These are phyloP conservation scores for Aspergillus diversus DNA, from an alignment of 495 filamentous ascomycete species.

Conservation along the genomic window DNA sequence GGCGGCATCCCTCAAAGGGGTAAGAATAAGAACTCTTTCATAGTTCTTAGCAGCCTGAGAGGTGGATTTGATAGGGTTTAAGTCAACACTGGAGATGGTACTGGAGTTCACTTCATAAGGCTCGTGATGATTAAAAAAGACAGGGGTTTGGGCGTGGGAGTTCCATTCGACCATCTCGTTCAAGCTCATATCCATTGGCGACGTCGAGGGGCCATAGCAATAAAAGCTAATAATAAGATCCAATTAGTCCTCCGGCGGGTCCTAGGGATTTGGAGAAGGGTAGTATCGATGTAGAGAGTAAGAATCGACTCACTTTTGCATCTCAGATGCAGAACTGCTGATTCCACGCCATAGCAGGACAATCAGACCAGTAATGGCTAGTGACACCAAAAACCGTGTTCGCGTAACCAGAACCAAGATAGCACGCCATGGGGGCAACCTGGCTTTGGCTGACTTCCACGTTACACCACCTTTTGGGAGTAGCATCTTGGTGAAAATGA, in stretches of 20 bases:
- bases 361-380: conserved; percentile 72
- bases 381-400: conserved; percentile 76
- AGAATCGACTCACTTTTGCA: conserved; percentile 73
- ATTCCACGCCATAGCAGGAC: conserved; percentile 91
- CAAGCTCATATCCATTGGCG: conserved; percentile 89
- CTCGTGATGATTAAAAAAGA: conserved; percentile 93
- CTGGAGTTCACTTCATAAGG: conserved; percentile 80
- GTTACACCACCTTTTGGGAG: conserved; percentile 86
- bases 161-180: conserved; percentile 92
- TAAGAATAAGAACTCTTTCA: conserved; percentile 93
- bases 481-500: conserved; percentile 57
- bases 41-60: conserved; percentile 73
- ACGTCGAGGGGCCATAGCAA: conserved; percentile 91
- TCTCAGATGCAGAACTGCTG: conserved; percentile 76
- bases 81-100: conserved; percentile 76
- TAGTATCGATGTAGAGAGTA: background rate
- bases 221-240: conserved; percentile 71
- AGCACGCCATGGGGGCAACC: conserved; percentile 80
- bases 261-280: too few relatives aligned
- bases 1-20: conserved; percentile 88
- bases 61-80: conserved; percentile 86
- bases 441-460: conserved; percentile 87
- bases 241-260: background rate
- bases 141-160: conserved; percentile 83
- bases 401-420: conserved; percentile 75